A percentile compares a stretch with the other conserved stretches of the same genome.
Conservation (phyloP, 371 early-diverging fungal species). For the Apophysomyces elegans region DNA sequence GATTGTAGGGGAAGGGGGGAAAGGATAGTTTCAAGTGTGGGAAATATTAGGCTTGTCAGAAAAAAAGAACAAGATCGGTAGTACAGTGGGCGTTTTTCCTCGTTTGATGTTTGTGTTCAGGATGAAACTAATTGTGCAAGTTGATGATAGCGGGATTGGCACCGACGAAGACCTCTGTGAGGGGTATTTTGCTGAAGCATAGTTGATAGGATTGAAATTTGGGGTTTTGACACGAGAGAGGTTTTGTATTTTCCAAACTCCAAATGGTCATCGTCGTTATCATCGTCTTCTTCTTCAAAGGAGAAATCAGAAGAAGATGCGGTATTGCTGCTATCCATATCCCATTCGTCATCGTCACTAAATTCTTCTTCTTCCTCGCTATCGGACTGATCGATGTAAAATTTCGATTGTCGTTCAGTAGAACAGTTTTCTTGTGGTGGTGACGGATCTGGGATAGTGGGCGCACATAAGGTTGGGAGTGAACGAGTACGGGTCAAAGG, state of each 20-base stretch:
- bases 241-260: slow-evolving; percentile 15
- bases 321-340: background rate
- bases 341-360: slow-evolving; percentile 9
- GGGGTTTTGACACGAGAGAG: slow-evolving; percentile 13
- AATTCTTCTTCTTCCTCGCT: slow-evolving; percentile 4
- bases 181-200: slow-evolving; percentile 21
- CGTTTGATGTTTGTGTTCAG: background rate
- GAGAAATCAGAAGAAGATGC: slow-evolving; percentile 17
- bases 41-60: background rate
- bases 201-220: slow-evolving; percentile 17
- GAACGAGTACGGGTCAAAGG: slow-evolving; percentile 9
- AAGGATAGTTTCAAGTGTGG: background rate
- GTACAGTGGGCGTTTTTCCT: slow-evolving; percentile 2
- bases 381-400: slow-evolving; percentile 7
- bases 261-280: background rate
- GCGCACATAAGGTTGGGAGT: background rate
- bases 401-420: background rate
- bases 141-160: slow-evolving; percentile 16
- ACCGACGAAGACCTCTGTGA: slow-evolving; percentile 14
- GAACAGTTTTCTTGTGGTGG: background rate
- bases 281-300: slow-evolving; percentile 3
- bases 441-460: background rate
- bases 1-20: background rate
- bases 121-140: slow-evolving; percentile 20
- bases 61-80: background rate